Base-by-base conservation (phyloP, 2,329 filamentous ascomycete species). In the Acephala macrosclerotiorum region DNA sequence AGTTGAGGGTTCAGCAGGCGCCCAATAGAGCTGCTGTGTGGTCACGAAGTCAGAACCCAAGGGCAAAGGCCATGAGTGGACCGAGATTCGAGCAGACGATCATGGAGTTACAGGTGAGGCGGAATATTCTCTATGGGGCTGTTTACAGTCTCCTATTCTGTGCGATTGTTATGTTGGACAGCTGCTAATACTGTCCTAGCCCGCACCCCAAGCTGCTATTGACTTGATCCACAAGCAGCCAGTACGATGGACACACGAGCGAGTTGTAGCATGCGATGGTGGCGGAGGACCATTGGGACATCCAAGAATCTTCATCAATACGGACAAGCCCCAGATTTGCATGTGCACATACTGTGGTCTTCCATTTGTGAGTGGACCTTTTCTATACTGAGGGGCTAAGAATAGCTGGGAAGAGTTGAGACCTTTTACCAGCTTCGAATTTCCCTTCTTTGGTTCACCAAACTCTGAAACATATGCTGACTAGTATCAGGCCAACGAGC, bases 81-180 rank as follows among this genome's bases (percentile, higher is more conserved):
- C 96, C 96, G 71, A 86, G 95, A 73, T 99, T 99, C 76, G 96
- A 99, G 85, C 95, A 98, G 88, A 98, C 93, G 38, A 93, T 97
- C 76, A 95, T 98, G 82, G 88, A 90, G 74, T 82, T 91, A 72
- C 96, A 99, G 92, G 95, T 97, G 84, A 72, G 88, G 20, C 35
- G 38, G 63, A 49, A 29, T 33, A 5, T 22, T 26, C 22, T 22
- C 6, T 14, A 33, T 25, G 6, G 25, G 18, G 14, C 14, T 55
- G 33, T 53, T 11, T 33, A 29, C 18, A 3, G 25, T 18, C 14
- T 53, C 20, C 45, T 49, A 11, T 42, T 42, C 38, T 14, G 38
- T 16, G 18, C 25, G 29, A 53, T 12, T 33, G 26, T 18, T 11
- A 58, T 53, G 20, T 49, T 42, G 42, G 25, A 58, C 55, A 69